These are phyloP conservation scores for Zygosaccharomyces siamensis DNA, from an alignment of 805 yeast species.

Conservation along the genomic window DNA sequence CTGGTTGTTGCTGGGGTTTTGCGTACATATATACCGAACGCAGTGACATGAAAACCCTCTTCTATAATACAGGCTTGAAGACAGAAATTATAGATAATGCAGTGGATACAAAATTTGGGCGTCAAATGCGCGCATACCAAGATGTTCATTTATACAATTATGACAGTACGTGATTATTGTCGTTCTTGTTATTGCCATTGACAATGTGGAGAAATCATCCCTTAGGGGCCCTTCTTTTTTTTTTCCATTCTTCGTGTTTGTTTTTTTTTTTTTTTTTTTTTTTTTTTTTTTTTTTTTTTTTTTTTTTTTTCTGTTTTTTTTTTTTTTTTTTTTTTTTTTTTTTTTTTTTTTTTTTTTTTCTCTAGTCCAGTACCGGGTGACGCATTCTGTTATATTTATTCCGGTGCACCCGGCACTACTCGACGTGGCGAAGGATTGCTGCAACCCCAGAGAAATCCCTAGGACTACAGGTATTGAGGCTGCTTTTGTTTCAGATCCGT, in stretches of 20 bases:
- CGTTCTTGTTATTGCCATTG: background rate
- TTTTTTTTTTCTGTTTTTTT: too few relatives aligned
- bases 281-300: too few relatives aligned
- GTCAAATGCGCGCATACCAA: too few relatives aligned
- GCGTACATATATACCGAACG: conserved; percentile 4
- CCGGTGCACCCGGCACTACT: background rate
- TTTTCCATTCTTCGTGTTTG: background rate
- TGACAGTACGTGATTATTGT: background rate
- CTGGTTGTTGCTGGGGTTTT: background rate
- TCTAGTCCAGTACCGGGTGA: background rate
- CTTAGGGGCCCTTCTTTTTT: background rate
- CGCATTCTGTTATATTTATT: background rate
- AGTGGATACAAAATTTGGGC: background rate
- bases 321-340: background rate
- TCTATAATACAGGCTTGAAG: background rate
- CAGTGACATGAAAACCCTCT: background rate
- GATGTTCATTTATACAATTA: too few relatives aligned
- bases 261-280: too few relatives aligned
- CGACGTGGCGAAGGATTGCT: background rate
- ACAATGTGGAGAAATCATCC: background rate
- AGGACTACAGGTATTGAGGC: background rate
- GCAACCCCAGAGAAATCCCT: background rate
- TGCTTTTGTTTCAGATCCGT: too few relatives aligned
- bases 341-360: too few relatives aligned
- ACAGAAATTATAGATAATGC: background rate